A percentile compares a stretch with the other conserved stretches of the same genome.
phyloP scores from a whole-genome alignment of 805 yeast species.

The Kazachstania bromeliacearum region DNA sequence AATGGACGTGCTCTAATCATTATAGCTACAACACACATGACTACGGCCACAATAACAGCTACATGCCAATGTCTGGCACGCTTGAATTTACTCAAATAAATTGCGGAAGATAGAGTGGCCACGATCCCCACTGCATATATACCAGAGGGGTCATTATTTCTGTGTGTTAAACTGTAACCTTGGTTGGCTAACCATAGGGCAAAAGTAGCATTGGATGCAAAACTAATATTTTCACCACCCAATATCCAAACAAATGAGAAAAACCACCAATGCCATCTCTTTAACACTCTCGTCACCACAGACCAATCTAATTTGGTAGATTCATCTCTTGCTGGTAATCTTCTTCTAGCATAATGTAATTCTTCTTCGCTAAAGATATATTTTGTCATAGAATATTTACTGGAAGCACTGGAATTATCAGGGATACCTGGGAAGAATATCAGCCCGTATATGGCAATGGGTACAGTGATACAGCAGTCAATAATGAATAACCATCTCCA shows the following conservation, averaged over 20 bases:
- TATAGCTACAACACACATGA: constrained; percentile 39
- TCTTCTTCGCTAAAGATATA: constrained; percentile 36
- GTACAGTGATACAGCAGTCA: constrained; percentile 49
- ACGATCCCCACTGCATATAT: constrained; percentile 42
- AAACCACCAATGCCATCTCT: constrained; percentile 50
- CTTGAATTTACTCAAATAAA: constrained; percentile 36
- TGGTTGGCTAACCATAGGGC: constrained; percentile 38
- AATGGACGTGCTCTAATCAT: constrained; percentile 37
- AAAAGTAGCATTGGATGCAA: constrained; percentile 38
- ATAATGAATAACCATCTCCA: constrained; percentile 65
- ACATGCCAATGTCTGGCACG: constrained; percentile 43
- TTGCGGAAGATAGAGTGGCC: constrained; percentile 36
- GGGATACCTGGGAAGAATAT: constrained; percentile 54
- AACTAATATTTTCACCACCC: constrained; percentile 42
- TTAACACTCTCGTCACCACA: constrained; percentile 36
- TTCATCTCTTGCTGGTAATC: constrained; percentile 35
- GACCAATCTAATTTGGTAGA: constrained; percentile 32
- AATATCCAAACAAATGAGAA: constrained; percentile 44
- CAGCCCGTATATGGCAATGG: constrained; percentile 48
- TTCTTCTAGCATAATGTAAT: constrained; percentile 32
- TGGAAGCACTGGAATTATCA: constrained; percentile 21
- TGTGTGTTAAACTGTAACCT: constrained; percentile 35
- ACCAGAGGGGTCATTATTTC: constrained; percentile 49
- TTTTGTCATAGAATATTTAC: constrained; percentile 19
- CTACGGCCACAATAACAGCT: constrained; percentile 35